Evolutionary conservation across 768 basidiomycete species (phyloP).

Genomic region (Suillus fuscotomentosus): DNA sequence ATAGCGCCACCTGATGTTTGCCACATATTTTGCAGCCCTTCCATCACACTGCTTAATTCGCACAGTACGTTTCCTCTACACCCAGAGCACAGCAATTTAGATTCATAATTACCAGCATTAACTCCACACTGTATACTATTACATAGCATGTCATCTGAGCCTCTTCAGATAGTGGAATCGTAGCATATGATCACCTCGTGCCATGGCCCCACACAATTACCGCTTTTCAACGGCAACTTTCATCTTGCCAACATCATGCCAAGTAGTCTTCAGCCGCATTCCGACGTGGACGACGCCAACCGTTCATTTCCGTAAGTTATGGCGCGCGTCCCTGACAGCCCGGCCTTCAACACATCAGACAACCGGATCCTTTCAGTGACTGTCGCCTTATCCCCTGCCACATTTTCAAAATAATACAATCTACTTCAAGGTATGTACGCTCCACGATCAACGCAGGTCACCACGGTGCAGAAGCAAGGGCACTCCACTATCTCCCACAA

Average conservation of each 20-base stretch:
- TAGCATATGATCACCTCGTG: slow-evolving; percentile 2
- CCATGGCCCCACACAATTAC: slow-evolving; percentile 1
- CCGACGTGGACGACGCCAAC: background rate
- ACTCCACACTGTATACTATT: slow-evolving; percentile 6
- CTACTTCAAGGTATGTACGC: too few species aligned
- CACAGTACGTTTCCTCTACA: background rate
- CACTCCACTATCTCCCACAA: slow-evolving; percentile 48
- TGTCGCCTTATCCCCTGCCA: too few species aligned
- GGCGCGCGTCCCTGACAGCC: background rate
- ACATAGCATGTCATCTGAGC: slow-evolving; percentile 2
- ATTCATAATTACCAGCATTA: background rate
- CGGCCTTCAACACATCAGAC: background rate
- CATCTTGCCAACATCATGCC: background rate
- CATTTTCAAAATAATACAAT: too few species aligned
- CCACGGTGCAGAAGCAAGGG: slow-evolving; percentile 50
- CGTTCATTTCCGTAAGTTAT: slow-evolving; percentile 38
- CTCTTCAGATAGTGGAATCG: slow-evolving; percentile 2
- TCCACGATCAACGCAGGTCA: slow-evolving; percentile 3
- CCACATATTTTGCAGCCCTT: slow-evolving; percentile 1
- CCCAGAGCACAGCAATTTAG: background rate
- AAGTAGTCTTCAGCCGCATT: background rate
- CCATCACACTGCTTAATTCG: slow-evolving; percentile 1
- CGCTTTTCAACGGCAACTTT: background rate
- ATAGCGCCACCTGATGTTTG: background rate
- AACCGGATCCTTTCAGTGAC: background rate